These are phyloP conservation scores for Sergeia podlipaevii DNA, from an alignment of 208 protist species.

Conservation along the genomic window DNA sequence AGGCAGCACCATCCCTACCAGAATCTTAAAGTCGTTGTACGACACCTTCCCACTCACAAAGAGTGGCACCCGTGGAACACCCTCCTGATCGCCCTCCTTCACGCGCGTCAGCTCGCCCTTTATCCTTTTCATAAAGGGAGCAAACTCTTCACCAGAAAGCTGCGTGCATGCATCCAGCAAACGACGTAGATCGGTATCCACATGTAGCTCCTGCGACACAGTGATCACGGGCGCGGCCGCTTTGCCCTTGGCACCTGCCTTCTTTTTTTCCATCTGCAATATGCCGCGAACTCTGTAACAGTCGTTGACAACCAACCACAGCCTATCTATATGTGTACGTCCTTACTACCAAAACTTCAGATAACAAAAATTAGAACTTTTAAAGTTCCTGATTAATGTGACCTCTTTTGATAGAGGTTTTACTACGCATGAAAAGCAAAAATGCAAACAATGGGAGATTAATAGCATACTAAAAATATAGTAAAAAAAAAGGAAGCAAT, in stretches of 20 bases:
- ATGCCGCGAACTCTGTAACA: background rate
- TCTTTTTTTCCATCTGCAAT: constrained; percentile 18
- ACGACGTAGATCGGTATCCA: constrained; percentile 68
- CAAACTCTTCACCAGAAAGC: constrained; percentile 48
- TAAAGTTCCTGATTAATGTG: too few species aligned
- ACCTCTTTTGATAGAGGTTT: too few species aligned
- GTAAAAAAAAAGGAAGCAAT: constrained; percentile 1
- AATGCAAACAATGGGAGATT: constrained; percentile 11
- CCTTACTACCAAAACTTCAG: too few species aligned
- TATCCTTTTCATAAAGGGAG: constrained; percentile 65
- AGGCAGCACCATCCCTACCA: constrained; percentile 56
- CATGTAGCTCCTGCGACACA: constrained; percentile 60
- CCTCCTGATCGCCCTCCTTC: constrained; percentile 76
- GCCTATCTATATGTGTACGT: too few species aligned
- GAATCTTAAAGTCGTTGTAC: constrained; percentile 32
- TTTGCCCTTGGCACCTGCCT: constrained; percentile 28
- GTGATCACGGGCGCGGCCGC: constrained; percentile 30
- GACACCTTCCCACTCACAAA: constrained; percentile 55
- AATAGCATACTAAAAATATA: background rate
- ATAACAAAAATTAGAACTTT: too few species aligned
- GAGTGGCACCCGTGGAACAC: constrained; percentile 68
- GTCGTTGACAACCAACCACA: constrained; percentile 2
- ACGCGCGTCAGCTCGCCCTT: constrained; percentile 63
- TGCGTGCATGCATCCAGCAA: constrained; percentile 46
- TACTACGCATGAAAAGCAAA: constrained; percentile 10